Evolutionary conservation across 257 asterid species (phyloP).

Genomic region (Phtheirospermum japonicum): DNA sequence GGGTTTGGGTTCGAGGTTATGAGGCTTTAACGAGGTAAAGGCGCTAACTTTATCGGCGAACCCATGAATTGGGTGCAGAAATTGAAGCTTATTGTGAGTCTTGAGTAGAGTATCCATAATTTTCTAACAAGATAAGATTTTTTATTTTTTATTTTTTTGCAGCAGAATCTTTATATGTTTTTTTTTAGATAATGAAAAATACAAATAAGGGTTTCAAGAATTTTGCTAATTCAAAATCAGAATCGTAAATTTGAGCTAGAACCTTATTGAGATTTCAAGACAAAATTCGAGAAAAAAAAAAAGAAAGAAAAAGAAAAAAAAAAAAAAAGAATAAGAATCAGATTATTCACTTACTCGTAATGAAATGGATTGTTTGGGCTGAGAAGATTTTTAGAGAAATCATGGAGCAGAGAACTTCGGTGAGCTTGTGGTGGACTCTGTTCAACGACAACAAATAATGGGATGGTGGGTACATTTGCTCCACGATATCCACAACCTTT

Average conservation of each 20-base stretch:
- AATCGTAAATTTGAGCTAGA: constrained; percentile 7
- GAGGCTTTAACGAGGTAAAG: constrained; percentile 54
- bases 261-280: constrained; percentile 2
- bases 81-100: constrained; percentile 72
- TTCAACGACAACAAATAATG: constrained; percentile 19
- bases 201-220: constrained; percentile 29
- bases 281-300: constrained; percentile 13
- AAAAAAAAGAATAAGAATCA: neutral
- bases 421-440: constrained; percentile 36
- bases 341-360: constrained; percentile 28
- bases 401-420: constrained; percentile 16
- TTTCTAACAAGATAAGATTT: constrained; percentile 12
- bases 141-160: constrained; percentile 11
- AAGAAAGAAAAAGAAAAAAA: constrained; percentile 13
- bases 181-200: constrained; percentile 23
- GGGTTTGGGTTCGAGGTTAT: constrained; percentile 36
- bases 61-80: constrained; percentile 61
- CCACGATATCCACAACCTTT: constrained; percentile 28
- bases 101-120: constrained; percentile 73
- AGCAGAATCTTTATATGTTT: constrained; percentile 25
- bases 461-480: constrained; percentile 36
- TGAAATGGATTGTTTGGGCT: neutral
- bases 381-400: too few relatives aligned
- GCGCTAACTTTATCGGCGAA: constrained; percentile 49
- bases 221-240: constrained; percentile 26